Conservation (phyloP, 176 grass and related monocot species). For the Carex littledalei region DNA sequence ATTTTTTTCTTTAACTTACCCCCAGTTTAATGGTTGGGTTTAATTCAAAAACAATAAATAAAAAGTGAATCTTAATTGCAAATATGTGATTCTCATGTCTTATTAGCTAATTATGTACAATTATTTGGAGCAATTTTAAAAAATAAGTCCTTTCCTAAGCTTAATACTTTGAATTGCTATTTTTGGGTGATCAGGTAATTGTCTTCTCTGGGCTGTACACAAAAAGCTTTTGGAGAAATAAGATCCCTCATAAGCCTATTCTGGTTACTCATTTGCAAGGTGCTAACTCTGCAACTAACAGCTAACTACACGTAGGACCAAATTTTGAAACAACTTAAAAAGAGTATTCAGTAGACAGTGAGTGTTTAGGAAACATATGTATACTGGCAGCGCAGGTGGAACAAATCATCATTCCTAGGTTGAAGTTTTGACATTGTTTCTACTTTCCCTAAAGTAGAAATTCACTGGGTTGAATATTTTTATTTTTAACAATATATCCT, state of each 20-base stretch:
- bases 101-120: neutral
- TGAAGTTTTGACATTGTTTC: conserved; percentile 1
- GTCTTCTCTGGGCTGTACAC: conserved; percentile 75
- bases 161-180: conserved; percentile 1
- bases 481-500: neutral
- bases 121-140: neutral
- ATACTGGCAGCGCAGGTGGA: neutral
- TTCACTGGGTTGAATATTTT: neutral
- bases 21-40: neutral
- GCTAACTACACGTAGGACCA: neutral
- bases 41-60: neutral
- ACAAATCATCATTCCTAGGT: neutral
- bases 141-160: neutral
- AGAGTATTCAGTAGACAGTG: neutral
- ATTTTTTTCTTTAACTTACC: neutral
- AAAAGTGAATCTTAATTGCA: neutral
- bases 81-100: neutral
- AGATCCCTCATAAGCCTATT: conserved; percentile 14
- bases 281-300: neutral
- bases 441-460: neutral
- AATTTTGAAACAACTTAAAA: conserved; percentile 12
- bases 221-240: conserved; percentile 65
- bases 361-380: neutral
- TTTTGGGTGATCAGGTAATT: conserved; percentile 39
- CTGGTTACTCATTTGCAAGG: conserved; percentile 17